A percentile compares a stretch with the other conserved stretches of the same genome.
phyloP scores from a whole-genome alignment of 257 asterid species.

The Capsicum rhomboideum region DNA sequence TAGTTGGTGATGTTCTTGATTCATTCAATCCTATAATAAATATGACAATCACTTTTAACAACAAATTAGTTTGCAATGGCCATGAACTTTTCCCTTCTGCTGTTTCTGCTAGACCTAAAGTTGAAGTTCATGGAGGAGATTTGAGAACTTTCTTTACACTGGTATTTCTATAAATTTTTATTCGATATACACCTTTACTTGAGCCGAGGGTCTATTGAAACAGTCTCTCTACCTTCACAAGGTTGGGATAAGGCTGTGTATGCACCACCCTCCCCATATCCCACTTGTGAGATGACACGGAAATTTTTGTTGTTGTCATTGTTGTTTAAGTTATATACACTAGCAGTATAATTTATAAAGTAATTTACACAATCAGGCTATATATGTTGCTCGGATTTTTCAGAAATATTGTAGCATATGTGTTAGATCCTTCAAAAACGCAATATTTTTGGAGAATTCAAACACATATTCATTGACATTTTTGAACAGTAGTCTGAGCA shows the following conservation, averaged over 20 bases:
- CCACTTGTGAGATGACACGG: background rate
- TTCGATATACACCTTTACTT: background rate
- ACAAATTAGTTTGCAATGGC: slow-evolving; percentile 60
- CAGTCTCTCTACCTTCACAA: background rate
- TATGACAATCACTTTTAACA: slow-evolving; percentile 34
- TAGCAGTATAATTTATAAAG: background rate
- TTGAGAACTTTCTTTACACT: slow-evolving; percentile 67
- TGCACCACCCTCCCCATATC: background rate
- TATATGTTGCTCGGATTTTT: background rate
- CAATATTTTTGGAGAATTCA: background rate
- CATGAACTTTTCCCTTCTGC: slow-evolving; percentile 69
- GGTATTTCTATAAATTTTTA: background rate
- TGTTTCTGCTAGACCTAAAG: slow-evolving; percentile 39
- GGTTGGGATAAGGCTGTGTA: background rate
- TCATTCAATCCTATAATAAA: slow-evolving; percentile 35
- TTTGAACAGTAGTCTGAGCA: background rate
- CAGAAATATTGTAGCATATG: rapidly evolving
- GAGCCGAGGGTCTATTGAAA: background rate
- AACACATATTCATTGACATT: background rate
- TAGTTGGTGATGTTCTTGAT: slow-evolving; percentile 74
- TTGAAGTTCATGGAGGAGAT: slow-evolving; percentile 52
- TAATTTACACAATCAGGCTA: background rate
- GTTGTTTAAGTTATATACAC: background rate
- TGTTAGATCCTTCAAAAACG: background rate
- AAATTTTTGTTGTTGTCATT: background rate